Conservation (phyloP, 2,329 filamentous ascomycete species). For the Tympanopsis confertula region DNA sequence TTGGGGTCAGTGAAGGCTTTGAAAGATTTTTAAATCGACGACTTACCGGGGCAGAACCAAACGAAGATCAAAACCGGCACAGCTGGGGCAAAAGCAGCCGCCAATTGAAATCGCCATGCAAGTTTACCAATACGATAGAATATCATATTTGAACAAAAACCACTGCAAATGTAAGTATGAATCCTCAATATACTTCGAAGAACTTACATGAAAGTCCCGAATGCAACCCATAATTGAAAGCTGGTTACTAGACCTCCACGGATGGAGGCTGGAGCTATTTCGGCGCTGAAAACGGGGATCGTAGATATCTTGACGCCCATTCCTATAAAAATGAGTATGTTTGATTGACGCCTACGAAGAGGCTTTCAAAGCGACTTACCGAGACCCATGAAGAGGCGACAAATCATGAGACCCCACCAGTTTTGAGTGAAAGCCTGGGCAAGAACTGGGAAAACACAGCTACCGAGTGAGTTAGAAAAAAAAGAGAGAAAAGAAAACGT, state of each 20-base stretch:
- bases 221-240: slow-evolving; percentile 13
- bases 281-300: slow-evolving; percentile 14
- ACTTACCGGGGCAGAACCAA: slow-evolving; percentile 6
- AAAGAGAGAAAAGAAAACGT: neutral
- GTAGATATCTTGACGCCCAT: slow-evolving; percentile 16
- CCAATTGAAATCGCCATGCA: slow-evolving; percentile 21
- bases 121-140: slow-evolving; percentile 15
- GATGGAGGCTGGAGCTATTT: slow-evolving; percentile 12
- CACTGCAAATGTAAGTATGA: slow-evolving; percentile 4
- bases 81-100: slow-evolving; percentile 22
- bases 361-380: slow-evolving; percentile 1
- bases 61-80: slow-evolving; percentile 17
- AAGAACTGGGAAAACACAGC: slow-evolving; percentile 39
- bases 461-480: no score
- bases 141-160: slow-evolving; percentile 17
- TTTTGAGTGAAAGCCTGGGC: slow-evolving; percentile 37
- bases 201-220: slow-evolving; percentile 14
- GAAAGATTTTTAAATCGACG: neutral
- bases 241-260: slow-evolving; percentile 15
- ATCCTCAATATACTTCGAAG: slow-evolving; percentile 1
- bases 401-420: slow-evolving; percentile 36
- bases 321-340: no score
- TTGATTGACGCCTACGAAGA: neutral
- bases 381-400: slow-evolving; percentile 30
- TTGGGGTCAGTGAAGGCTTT: neutral